Conservation (phyloP, 176 grass and related monocot species). For the Oryza rufipogon region DNA sequence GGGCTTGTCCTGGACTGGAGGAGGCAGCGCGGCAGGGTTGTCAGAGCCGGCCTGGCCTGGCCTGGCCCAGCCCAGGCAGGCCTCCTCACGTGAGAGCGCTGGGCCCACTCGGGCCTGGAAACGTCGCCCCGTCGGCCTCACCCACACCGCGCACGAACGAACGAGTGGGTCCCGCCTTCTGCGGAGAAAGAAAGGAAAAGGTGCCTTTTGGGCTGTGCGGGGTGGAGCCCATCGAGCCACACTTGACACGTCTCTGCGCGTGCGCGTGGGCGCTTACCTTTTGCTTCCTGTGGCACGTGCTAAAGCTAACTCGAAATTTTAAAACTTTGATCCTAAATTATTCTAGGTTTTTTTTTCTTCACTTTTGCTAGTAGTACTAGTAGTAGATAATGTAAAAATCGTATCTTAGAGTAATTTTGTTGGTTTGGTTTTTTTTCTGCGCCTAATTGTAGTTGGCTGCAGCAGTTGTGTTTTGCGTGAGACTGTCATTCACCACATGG, state of each 20-base stretch:
- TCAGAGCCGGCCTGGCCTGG: background rate
- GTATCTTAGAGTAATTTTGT: too few species aligned
- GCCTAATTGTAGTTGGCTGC: too few species aligned
- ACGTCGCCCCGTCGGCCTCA: background rate
- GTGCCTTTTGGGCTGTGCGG: background rate
- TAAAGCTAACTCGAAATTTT: background rate
- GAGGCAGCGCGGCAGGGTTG: background rate
- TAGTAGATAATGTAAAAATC: too few species aligned
- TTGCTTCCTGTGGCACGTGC: background rate
- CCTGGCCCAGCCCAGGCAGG: too few species aligned
- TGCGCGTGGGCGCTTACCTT: background rate
- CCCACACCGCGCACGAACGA: background rate
- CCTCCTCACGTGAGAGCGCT: slow-evolving; percentile 12
- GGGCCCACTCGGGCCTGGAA: background rate
- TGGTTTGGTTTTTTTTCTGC: too few species aligned
- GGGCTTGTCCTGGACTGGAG: background rate
- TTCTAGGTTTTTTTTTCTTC: too few species aligned
- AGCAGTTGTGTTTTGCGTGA: too few species aligned
- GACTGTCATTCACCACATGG: too few species aligned
- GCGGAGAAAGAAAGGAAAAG: background rate
- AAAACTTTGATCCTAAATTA: too few species aligned
- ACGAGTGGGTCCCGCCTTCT: background rate
- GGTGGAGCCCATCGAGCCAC: background rate
- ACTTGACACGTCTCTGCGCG: slow-evolving; percentile 9
- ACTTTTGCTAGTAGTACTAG: too few species aligned